Evolutionary conservation across 2,329 filamentous ascomycete genomes (phyloP).

Genomic region (Sclerotiophoma versabilis): DNA sequence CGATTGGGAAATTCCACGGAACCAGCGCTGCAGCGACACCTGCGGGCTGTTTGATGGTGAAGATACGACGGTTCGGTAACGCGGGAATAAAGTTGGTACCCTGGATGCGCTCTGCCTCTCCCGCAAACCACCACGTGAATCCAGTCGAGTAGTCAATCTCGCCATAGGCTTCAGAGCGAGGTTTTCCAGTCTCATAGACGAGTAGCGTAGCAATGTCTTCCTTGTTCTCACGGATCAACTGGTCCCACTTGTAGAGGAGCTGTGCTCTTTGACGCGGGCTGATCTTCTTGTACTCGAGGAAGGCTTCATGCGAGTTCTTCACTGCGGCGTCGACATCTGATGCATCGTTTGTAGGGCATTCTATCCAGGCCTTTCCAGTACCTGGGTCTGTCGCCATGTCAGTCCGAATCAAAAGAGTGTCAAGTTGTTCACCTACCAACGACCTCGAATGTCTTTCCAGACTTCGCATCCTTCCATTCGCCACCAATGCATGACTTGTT

Average conservation of each 20-base stretch:
- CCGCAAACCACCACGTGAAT: constrained; percentile 62
- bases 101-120: constrained; percentile 65
- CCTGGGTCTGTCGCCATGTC: constrained; percentile 55
- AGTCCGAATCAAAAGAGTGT: background rate
- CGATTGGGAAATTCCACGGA: constrained; percentile 76
- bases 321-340: constrained; percentile 70
- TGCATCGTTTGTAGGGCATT: constrained; percentile 56
- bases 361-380: constrained; percentile 58
- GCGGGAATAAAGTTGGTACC: constrained; percentile 68
- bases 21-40: constrained; percentile 73
- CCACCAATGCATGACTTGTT: constrained; percentile 62
- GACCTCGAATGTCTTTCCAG: constrained; percentile 65
- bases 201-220: constrained; percentile 70
- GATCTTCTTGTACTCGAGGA: constrained; percentile 65
- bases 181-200: constrained; percentile 66
- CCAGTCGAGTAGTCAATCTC: constrained; percentile 62
- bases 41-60: constrained; percentile 78
- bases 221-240: constrained; percentile 66
- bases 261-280: constrained; percentile 68
- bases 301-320: constrained; percentile 65
- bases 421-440: constrained; percentile 50
- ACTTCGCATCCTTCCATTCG: constrained; percentile 64
- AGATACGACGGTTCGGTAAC: constrained; percentile 67
- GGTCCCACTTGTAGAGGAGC: constrained; percentile 70
- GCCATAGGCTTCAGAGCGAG: constrained; percentile 59